Percentiles rank a stretch among this genome's conserved stretches.
phyloP scores from a whole-genome alignment of 352 stramenopile genomes.

The Thalassiosira mediterranea region DNA sequence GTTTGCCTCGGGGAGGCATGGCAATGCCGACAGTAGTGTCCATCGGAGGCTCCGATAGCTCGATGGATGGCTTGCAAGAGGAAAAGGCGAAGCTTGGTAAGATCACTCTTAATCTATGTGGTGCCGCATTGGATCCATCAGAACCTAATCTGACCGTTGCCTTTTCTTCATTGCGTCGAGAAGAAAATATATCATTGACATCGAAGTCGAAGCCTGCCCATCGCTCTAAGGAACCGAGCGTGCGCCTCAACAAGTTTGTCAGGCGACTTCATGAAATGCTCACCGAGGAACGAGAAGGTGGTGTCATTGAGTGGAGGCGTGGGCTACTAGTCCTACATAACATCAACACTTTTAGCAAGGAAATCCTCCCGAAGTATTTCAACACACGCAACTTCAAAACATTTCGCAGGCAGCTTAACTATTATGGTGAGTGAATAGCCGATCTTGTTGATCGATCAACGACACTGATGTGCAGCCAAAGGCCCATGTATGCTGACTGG shows the following conservation, averaged over 20 bases:
- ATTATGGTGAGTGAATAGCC: constrained; percentile 24
- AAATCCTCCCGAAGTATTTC: constrained; percentile 81
- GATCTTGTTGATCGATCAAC: background rate
- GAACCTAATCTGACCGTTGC: too few species aligned
- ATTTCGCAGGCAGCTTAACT: constrained; percentile 74
- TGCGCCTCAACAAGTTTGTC: constrained; percentile 81
- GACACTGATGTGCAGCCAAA: background rate
- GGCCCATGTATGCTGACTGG: too few species aligned
- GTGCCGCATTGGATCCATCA: background rate
- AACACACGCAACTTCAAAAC: constrained; percentile 84
- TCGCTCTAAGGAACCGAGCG: constrained; percentile 11
- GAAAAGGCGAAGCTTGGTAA: constrained; percentile 44
- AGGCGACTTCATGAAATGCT: constrained; percentile 81
- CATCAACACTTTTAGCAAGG: constrained; percentile 71
- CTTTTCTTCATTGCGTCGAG: background rate
- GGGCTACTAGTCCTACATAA: constrained; percentile 77
- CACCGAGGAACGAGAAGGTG: constrained; percentile 57
- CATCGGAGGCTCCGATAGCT: background rate
- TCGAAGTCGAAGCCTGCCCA: constrained; percentile 1
- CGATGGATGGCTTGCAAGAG: constrained; percentile 23
- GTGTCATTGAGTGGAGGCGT: constrained; percentile 78
- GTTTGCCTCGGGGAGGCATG: too few species aligned
- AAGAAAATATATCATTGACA: constrained; percentile 25
- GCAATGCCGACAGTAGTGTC: background rate
- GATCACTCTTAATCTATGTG: background rate